Percentiles rank a stretch among this genome's conserved stretches.
These are phyloP conservation scores for Lachnellula arida DNA, from an alignment of 2,329 filamentous ascomycete species.

Conservation along the genomic window DNA sequence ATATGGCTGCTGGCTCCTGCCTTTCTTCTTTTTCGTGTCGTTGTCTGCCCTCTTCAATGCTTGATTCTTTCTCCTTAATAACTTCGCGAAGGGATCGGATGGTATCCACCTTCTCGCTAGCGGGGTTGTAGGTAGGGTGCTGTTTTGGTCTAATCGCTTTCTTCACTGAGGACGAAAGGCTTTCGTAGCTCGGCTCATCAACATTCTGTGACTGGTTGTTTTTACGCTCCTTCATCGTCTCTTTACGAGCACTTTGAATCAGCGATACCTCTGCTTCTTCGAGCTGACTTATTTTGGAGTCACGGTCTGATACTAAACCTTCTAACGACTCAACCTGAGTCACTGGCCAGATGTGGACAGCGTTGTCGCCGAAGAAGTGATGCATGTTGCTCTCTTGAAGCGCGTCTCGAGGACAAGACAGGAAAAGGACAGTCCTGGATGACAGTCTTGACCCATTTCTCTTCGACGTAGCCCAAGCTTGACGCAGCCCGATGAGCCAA, in stretches of 20 bases:
- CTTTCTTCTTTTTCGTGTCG: neutral
- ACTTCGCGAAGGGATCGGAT: neutral
- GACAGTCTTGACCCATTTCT: neutral
- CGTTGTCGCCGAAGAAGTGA: neutral
- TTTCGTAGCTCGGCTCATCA: neutral
- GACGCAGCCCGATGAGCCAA: neutral
- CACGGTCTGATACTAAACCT: neutral
- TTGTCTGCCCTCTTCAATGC: neutral
- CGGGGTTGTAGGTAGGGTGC: neutral
- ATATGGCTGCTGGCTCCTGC: neutral
- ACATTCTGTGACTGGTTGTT: neutral
- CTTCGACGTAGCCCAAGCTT: neutral
- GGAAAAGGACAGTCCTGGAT: neutral
- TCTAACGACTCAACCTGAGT: neutral
- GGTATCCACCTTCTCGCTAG: neutral
- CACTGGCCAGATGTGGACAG: neutral
- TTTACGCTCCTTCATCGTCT: neutral
- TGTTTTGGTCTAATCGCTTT: neutral
- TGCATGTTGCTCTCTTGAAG: neutral
- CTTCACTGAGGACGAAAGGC: neutral
- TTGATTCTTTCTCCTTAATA: neutral
- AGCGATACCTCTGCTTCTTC: neutral
- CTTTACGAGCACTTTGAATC: neutral
- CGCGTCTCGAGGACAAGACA: neutral
- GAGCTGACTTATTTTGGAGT: neutral